Evolutionary conservation across 2,329 filamentous ascomycete species (phyloP).

Genomic region (Cladosporium sp.): DNA sequence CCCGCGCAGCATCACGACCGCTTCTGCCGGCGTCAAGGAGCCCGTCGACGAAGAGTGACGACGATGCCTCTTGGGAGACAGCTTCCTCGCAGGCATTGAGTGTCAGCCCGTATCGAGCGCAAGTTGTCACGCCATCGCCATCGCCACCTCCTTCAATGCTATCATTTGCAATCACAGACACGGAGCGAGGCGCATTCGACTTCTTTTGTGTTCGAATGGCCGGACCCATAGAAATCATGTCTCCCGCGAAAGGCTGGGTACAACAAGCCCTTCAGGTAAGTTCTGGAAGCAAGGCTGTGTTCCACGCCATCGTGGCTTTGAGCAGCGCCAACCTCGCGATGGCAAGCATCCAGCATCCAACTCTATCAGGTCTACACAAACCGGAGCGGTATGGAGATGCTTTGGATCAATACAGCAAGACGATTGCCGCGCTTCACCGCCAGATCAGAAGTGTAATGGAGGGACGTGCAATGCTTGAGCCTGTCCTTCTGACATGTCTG

Average conservation of each 20-base stretch:
- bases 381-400: conserved; percentile 4
- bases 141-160: not conserved
- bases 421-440: not conserved
- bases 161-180: not conserved
- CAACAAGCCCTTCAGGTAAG: conserved; percentile 11
- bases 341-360: conserved; percentile 3
- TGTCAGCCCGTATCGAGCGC: not conserved
- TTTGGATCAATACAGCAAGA: conserved; percentile 15
- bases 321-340: conserved; percentile 12
- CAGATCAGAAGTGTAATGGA: conserved; percentile 5
- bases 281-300: conserved; percentile 4
- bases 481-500: conserved; percentile 15
- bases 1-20: not conserved
- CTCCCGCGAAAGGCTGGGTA: conserved; percentile 6
- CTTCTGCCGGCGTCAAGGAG: conserved; percentile 13
- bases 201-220: conserved; percentile 14
- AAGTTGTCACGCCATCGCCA: not conserved
- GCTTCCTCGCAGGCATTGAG: not conserved
- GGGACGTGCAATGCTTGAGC: not conserved
- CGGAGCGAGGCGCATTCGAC: conserved; percentile 11
- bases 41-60: not conserved
- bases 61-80: not conserved
- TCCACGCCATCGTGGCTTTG: conserved; percentile 15
- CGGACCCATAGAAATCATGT: conserved; percentile 11
- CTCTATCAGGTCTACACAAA: not conserved